A percentile compares a stretch with the other conserved stretches of the same genome.
Conservation (phyloP, 352 stramenopile genomes). For the Phytophthora vignae region DNA sequence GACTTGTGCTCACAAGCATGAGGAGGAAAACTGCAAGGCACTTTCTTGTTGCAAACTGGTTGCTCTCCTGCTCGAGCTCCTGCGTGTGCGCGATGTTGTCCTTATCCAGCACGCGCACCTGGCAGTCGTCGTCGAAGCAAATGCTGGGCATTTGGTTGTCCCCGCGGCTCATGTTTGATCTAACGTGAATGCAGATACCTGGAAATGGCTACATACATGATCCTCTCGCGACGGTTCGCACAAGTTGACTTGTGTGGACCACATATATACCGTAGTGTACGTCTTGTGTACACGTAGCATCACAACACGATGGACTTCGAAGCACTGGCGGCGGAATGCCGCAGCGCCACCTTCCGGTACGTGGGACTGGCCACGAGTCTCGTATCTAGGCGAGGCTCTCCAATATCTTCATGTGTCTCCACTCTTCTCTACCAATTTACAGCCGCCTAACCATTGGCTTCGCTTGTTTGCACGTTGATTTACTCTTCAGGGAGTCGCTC, state of each 20-base stretch:
- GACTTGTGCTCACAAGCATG: neutral
- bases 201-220: constrained; percentile 26
- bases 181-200: neutral
- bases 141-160: constrained; percentile 80
- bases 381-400: neutral
- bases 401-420: neutral
- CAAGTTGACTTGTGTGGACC: neutral
- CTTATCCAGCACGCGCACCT: constrained; percentile 82
- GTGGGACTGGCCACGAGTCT: neutral
- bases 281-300: constrained; percentile 9
- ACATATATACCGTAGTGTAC: constrained; percentile 5
- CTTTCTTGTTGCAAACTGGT: constrained; percentile 82
- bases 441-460: neutral
- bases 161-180: constrained; percentile 61
- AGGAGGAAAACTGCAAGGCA: neutral
- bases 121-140: constrained; percentile 85
- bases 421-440: neutral
- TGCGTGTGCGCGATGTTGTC: constrained; percentile 79
- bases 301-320: constrained; percentile 51
- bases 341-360: constrained; percentile 59
- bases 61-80: constrained; percentile 85
- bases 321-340: constrained; percentile 62
- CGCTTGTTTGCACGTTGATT: neutral
- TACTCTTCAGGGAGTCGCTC: constrained; percentile 30
- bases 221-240: constrained; percentile 25